Base-by-base conservation (phyloP, 2,329 filamentous ascomycete species). In the Pseudopyricularia cyperi region DNA sequence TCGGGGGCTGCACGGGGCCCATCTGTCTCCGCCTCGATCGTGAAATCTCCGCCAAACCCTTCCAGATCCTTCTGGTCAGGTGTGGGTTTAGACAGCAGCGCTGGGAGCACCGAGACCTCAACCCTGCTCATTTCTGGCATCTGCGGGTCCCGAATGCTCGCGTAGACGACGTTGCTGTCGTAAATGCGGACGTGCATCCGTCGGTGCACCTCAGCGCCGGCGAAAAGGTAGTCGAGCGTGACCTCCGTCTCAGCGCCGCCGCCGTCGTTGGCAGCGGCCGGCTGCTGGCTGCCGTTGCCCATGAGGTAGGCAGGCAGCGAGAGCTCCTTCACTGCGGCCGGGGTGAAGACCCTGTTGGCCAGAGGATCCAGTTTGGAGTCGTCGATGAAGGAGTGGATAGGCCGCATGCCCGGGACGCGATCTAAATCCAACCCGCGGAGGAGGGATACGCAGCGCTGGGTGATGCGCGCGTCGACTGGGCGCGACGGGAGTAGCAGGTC, bases 141-240 rank as follows among this genome's bases (percentile, higher is more conserved):
- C 39, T 12, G 8, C 3, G 22, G 19, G 5, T 68, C 74, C 55
- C 79, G 72, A 55, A 79, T 68, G 57, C 68, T 72, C 19, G 68
- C 74, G 66, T 79, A 79, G 7, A 66, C 68, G 8, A 81, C 63
- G 11, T 61, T 73, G 2, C 67, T 60, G 37, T 70, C 62, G 9
- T 71, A 64, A 47, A 73, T 62, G 24, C 66, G 62, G 53, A 74
- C 72, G 46, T 72, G 74, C 37, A 80, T 65, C 57, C 66, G 62
- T 53, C 74, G 73, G 46, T 72, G 74, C 37, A 80, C 65, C 57
- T 81, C 76, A 2, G 78, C 65, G 7, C 76, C 75, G 48, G 68
- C 66, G 60, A 79, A 77, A 15, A 68, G 55, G 62, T 73, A 73
- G 52, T 61, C 55, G 7, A 62, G 17, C 9, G n/a, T 19, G n/a